Evolutionary conservation across 768 basidiomycete species (phyloP).

Genomic region (Suillus sp.): DNA sequence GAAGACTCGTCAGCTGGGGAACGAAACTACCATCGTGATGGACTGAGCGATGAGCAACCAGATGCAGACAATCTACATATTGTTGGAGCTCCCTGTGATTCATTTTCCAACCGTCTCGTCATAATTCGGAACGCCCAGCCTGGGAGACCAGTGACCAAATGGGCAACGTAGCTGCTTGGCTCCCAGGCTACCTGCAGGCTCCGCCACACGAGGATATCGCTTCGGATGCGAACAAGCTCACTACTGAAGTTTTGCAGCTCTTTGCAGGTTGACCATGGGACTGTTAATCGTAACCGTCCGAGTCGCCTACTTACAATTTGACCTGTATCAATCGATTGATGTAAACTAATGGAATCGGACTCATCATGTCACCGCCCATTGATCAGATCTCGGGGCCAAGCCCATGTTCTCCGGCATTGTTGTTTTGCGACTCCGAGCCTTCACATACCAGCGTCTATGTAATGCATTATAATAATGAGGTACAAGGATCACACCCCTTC

Average conservation of each 20-base stretch:
- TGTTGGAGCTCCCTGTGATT: background rate
- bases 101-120: background rate
- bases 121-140: background rate
- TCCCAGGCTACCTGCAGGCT: background rate
- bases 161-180: no score
- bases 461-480: background rate
- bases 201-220: background rate
- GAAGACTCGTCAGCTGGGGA: no score
- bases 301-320: no score
- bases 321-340: background rate
- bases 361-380: background rate
- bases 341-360: background rate
- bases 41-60: background rate
- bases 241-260: background rate
- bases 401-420: background rate
- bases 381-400: slow-evolving; percentile 3
- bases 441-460: slow-evolving; percentile 3
- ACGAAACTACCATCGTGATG: background rate
- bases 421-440: slow-evolving; percentile 1
- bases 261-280: no score
- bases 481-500: background rate
- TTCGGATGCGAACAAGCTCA: background rate
- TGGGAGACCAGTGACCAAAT: background rate
- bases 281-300: no score
- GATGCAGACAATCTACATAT: no score